Percentiles rank a stretch among this genome's conserved stretches.
phyloP scores from a whole-genome alignment of 2,329 filamentous ascomycete species.

The Aspergillus pseudonomiae region DNA sequence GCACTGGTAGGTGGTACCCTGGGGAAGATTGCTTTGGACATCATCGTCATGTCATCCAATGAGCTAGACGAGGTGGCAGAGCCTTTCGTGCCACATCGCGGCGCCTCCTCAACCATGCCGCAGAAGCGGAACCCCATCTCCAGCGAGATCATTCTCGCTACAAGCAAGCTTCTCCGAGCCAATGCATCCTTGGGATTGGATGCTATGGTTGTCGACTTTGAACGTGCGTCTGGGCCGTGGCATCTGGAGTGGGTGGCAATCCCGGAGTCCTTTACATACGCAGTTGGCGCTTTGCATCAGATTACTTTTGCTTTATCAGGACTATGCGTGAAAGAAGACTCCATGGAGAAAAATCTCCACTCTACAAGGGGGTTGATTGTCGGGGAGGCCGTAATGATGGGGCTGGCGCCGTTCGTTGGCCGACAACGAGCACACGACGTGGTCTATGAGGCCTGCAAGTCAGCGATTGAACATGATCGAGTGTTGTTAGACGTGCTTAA shows the following conservation, averaged over 20 bases:
- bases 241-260: constrained; percentile 62
- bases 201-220: constrained; percentile 61
- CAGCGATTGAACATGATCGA: constrained; percentile 50
- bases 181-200: constrained; percentile 58
- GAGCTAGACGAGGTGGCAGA: constrained; percentile 59
- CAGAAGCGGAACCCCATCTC: constrained; percentile 64
- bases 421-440: constrained; percentile 59
- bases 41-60: constrained; percentile 62
- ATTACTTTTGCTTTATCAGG: constrained; percentile 57
- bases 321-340: constrained; percentile 53
- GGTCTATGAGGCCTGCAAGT: constrained; percentile 58
- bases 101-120: constrained; percentile 60
- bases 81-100: constrained; percentile 50
- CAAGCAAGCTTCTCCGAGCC: constrained; percentile 55
- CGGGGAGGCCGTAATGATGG: constrained; percentile 65
- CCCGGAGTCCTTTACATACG: constrained; percentile 57
- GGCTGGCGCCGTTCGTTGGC: constrained; percentile 55
- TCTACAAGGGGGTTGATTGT: constrained; percentile 59
- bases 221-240: constrained; percentile 62
- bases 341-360: constrained; percentile 56
- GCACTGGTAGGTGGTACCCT: constrained; percentile 57
- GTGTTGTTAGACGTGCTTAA: constrained; percentile 50
- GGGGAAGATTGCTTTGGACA: constrained; percentile 59
- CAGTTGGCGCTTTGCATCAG: constrained; percentile 57
- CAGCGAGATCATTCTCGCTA: constrained; percentile 59